Evolutionary conservation across 805 yeast species (phyloP), one percentile per base, ranked within the genome.

Genomic region (Lipomyces sp.): DNA sequence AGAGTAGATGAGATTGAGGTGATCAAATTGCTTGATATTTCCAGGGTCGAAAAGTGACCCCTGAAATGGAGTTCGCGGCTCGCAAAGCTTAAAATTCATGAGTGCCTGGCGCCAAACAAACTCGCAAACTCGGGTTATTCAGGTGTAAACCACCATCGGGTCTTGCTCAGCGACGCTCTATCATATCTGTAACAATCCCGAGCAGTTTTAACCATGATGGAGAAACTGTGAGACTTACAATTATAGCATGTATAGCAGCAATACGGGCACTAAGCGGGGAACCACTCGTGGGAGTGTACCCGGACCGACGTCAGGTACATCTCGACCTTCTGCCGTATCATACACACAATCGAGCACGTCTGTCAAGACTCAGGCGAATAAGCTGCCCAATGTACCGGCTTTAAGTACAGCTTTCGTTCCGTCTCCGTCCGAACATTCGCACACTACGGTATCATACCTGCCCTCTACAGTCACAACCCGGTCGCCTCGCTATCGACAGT

Each of bases 401-500:
- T 42, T 15, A n/a, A 5, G 8, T 3, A n/a, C 18, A 42, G 2
- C 48, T 4, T 42, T 15, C n/a, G 48, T 15, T 4, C 24, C 18
- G 6, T 42, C 48, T 42, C 48, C 15, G 48, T 24, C 48, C 24
- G 48, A 42, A 10, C 8, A 60, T 42, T 64, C 69, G 29, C 66
- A 56, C 39, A 63, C 57, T 2, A 67, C 66, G 5, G 7, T 65
- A 24, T 59, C 71, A 11, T 63, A 67, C 39, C 48, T 68, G 39
- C 70, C 71, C 3, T 18, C 69, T 8, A 69, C 72, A 0, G 70
- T 69, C 24, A 69, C 71, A 33, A 67, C 71, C 5, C 62, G 71
- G 13, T 69, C 71, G 11, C 71, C 71, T 11, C 60, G 69, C 11
- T 57, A 56, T 53, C 30, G 53, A 34, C 34, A 33, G 18, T 32